phyloP scores from a whole-genome alignment of 2,329 filamentous ascomycete genomes.

The Sporothrix pallida region DNA sequence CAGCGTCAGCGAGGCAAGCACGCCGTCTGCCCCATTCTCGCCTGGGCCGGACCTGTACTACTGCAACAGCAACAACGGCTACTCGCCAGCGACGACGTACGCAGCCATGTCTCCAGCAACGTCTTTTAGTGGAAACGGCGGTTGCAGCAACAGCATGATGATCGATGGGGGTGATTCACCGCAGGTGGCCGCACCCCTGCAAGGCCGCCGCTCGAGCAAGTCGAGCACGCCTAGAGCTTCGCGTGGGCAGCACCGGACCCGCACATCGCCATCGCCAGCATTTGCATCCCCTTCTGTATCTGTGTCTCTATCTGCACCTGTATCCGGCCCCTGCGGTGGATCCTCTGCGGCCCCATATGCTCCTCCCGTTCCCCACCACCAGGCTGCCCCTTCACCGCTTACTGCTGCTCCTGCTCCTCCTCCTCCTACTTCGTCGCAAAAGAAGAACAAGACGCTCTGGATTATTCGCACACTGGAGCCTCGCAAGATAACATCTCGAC shows the following conservation, averaged over 20 bases:
- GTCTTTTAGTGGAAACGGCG: background rate
- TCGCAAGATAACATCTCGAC: constrained; percentile 30
- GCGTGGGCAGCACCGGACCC: constrained; percentile 1
- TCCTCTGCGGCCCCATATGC: background rate
- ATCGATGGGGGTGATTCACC: constrained; percentile 5
- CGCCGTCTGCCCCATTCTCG: constrained; percentile 23
- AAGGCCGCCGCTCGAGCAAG: background rate
- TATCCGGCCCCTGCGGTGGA: background rate
- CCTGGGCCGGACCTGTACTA: constrained; percentile 28
- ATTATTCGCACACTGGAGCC: constrained; percentile 36
- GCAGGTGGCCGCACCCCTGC: background rate
- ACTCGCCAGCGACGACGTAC: constrained; percentile 14
- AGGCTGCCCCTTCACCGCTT: constrained; percentile 2
- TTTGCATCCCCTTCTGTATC: background rate
- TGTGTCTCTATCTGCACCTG: background rate
- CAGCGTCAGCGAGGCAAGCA: constrained; percentile 30
- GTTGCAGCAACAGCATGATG: constrained; percentile 6
- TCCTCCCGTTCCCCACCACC: background rate
- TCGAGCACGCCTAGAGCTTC: background rate
- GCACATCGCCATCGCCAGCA: constrained; percentile 22
- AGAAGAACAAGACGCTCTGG: constrained; percentile 37
- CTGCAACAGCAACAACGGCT: constrained; percentile 30
- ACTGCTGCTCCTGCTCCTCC: background rate
- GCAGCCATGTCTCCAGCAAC: constrained; percentile 16
- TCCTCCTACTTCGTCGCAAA: background rate